A percentile compares a stretch with the other conserved stretches of the same genome.
phyloP scores from a whole-genome alignment of 2,329 filamentous ascomycete genomes.

The Alternaria sp. region DNA sequence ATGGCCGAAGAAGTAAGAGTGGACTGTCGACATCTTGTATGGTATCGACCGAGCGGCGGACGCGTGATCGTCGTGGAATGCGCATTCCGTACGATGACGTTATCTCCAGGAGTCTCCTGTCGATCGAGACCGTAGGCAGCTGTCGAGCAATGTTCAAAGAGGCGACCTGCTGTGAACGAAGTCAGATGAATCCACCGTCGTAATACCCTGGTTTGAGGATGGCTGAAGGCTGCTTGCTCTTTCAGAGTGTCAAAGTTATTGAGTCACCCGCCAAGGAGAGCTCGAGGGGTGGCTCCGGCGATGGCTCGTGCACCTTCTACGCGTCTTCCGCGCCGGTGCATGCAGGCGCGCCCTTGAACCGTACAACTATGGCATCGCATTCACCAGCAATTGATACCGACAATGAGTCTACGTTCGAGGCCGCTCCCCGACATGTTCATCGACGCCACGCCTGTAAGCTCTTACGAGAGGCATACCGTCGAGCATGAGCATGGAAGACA shows the following conservation, averaged over 20 bases:
- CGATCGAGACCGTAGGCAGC: not conserved
- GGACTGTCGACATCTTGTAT: too few species aligned
- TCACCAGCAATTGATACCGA: not conserved
- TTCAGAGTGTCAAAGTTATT: not conserved
- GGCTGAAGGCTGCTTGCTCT: not conserved
- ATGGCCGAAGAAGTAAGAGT: too few species aligned
- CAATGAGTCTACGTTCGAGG: too few species aligned
- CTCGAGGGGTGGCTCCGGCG: not conserved
- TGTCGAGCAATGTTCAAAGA: not conserved
- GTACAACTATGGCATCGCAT: not conserved
- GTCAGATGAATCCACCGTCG: not conserved
- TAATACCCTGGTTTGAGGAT: too few species aligned
- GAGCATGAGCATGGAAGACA: not conserved
- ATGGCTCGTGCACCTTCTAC: not conserved
- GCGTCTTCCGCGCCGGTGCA: not conserved
- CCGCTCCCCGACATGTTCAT: not conserved
- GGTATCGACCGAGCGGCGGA: not conserved
- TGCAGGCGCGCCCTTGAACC: not conserved
- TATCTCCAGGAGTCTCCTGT: not conserved
- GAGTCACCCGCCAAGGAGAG: not conserved
- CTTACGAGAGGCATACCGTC: not conserved
- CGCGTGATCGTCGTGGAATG: not conserved
- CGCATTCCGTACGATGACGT: not conserved
- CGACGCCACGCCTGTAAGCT: not conserved
- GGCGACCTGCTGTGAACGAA: rapidly evolving